Evolutionary conservation across 2,329 filamentous ascomycete genomes (phyloP).

Genomic region (Dendryphion nanum): DNA sequence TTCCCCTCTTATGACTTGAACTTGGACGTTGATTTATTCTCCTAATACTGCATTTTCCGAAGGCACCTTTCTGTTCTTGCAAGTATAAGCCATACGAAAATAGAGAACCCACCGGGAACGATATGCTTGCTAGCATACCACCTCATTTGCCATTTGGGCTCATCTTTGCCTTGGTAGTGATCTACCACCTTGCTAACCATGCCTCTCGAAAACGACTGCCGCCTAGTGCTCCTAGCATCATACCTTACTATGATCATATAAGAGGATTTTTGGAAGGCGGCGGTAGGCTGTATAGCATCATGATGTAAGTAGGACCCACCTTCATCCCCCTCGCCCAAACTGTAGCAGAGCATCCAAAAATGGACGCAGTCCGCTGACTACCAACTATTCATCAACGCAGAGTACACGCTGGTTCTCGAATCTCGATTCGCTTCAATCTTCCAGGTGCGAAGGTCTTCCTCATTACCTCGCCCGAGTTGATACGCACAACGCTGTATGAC

Average conservation of each 20-base stretch:
- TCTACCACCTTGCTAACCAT: not conserved
- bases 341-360: not conserved
- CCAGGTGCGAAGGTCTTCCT: constrained; percentile 1
- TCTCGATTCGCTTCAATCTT: not conserved
- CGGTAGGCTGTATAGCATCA: not conserved
- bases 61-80: not conserved
- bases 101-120: not conserved
- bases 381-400: not conserved
- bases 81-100: not conserved
- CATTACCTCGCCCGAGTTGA: not conserved
- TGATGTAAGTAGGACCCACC: constrained; percentile 1
- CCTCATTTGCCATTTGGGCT: not conserved
- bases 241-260: not conserved
- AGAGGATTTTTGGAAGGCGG: constrained; percentile 1
- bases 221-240: not conserved
- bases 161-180: not conserved
- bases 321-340: not conserved
- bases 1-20: not conserved
- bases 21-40: not conserved
- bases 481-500: not conserved
- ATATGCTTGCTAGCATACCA: not conserved
- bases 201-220: not conserved
- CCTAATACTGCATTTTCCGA: not conserved
- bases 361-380: not conserved
- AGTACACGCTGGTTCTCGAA: not conserved